Percentiles rank a stretch among this genome's conserved stretches.
phyloP scores from a whole-genome alignment of 352 stramenopile genomes.

The Phytophthora cajani region DNA sequence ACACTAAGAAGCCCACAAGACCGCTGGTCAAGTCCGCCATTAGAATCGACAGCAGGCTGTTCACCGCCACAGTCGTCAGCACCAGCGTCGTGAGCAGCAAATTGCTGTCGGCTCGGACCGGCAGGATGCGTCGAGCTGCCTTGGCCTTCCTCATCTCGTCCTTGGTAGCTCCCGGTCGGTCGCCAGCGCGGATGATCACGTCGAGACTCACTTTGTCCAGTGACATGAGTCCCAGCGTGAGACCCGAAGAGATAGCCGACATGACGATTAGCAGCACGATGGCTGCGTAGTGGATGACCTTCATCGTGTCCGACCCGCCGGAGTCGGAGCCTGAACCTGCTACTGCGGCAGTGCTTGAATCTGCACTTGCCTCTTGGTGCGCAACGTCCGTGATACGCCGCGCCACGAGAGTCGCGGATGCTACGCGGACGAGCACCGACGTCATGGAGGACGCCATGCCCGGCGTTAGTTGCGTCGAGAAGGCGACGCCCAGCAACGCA shows the following conservation, averaged over 20 bases:
- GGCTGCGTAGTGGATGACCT: slow-evolving; percentile 49
- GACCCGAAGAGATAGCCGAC: slow-evolving; percentile 94
- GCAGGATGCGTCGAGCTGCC: slow-evolving; percentile 77
- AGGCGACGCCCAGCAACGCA: not conserved
- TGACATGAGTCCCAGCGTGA: slow-evolving; percentile 97
- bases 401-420: slow-evolving; percentile 13
- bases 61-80: slow-evolving; percentile 97
- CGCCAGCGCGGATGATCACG: slow-evolving; percentile 93
- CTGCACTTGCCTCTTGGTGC: slow-evolving; percentile 2
- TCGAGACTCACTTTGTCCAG: slow-evolving; percentile 97
- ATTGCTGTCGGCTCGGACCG: slow-evolving; percentile 95
- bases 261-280: slow-evolving; percentile 80
- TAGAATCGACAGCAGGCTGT: slow-evolving; percentile 97
- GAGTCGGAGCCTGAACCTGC: slow-evolving; percentile 1
- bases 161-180: slow-evolving; percentile 69
- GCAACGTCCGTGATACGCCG: slow-evolving; percentile 22
- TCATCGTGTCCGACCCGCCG: slow-evolving; percentile 20
- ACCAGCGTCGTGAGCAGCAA: slow-evolving; percentile 97
- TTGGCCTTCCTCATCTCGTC: slow-evolving; percentile 65
- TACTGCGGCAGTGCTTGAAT: not conserved
- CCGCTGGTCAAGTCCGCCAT: slow-evolving; percentile 92
- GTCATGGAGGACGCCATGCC: slow-evolving; percentile 21
- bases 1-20: slow-evolving; percentile 94
- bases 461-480: slow-evolving; percentile 3
- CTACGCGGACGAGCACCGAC: slow-evolving; percentile 30